Conservation (phyloP, 2,329 filamentous ascomycete genomes). For the Penicillium brevicompactum region DNA sequence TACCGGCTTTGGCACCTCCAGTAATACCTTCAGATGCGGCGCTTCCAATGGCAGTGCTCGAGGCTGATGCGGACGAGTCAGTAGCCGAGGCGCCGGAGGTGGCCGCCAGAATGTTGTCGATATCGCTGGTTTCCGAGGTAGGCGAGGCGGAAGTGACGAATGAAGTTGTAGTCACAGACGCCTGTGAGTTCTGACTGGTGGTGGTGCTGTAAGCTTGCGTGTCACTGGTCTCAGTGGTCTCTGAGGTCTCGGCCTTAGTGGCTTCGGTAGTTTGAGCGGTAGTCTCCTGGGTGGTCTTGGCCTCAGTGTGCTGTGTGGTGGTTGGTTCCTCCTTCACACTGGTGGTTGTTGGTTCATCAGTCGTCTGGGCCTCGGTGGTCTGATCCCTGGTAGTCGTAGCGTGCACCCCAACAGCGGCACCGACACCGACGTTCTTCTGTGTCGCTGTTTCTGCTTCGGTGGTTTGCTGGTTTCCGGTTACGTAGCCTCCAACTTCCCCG, state of each 20-base stretch:
- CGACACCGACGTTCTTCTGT: slow-evolving; percentile 25
- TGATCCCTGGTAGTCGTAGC: slow-evolving; percentile 13
- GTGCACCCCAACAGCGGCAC: slow-evolving; percentile 30
- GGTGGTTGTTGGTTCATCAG: slow-evolving; percentile 9
- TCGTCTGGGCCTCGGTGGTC: slow-evolving; percentile 18
- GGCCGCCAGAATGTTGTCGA: slow-evolving; percentile 12
- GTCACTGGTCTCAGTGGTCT: slow-evolving; percentile 10
- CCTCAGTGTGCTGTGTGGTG: slow-evolving; percentile 15
- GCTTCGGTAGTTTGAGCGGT: slow-evolving; percentile 21
- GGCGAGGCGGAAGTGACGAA: slow-evolving; percentile 25
- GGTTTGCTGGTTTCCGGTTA: slow-evolving; percentile 34
- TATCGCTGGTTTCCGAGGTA: slow-evolving; percentile 19
- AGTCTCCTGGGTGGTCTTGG: slow-evolving; percentile 15
- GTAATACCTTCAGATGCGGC: slow-evolving; percentile 42
- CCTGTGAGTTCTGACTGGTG: background rate
- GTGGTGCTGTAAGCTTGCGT: slow-evolving; percentile 9
- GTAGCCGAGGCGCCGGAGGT: slow-evolving; percentile 23
- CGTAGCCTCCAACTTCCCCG: slow-evolving; percentile 53
- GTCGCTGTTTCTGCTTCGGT: slow-evolving; percentile 16
- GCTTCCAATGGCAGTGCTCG: slow-evolving; percentile 23
- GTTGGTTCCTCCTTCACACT: slow-evolving; percentile 9
- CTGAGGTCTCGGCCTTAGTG: slow-evolving; percentile 17
- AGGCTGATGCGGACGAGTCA: slow-evolving; percentile 26
- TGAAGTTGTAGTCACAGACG: slow-evolving; percentile 4
- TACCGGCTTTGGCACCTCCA: slow-evolving; percentile 69